A percentile compares a stretch with the other conserved stretches of the same genome.
phyloP scores from a whole-genome alignment of 2,329 filamentous ascomycete species.

The Alternaria gaisen region DNA sequence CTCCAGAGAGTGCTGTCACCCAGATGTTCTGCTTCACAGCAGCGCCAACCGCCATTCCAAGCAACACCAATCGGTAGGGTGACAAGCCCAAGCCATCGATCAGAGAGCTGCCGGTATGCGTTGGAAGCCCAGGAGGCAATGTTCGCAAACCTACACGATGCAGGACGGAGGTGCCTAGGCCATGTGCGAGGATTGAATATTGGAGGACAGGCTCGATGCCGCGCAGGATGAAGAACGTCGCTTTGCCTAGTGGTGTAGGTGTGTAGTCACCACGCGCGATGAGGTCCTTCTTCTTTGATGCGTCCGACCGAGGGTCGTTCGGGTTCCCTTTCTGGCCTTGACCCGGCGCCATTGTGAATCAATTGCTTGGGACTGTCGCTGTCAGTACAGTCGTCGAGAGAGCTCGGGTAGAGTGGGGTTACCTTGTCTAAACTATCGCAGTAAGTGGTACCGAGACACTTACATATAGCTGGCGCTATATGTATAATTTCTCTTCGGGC shows the following conservation, averaged over 20 bases:
- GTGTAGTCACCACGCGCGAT: constrained; percentile 54
- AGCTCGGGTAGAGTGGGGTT: neutral
- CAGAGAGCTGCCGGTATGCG: constrained; percentile 50
- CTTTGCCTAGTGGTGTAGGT: constrained; percentile 50
- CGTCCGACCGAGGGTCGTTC: constrained; percentile 41
- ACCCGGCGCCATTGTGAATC: constrained; percentile 1
- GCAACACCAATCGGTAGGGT: constrained; percentile 60
- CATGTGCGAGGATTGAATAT: constrained; percentile 59
- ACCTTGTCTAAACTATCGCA: neutral
- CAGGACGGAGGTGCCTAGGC: constrained; percentile 55
- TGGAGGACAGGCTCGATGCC: constrained; percentile 59
- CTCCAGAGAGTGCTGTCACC: constrained; percentile 57
- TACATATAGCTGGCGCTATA: neutral
- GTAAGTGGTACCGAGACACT: neutral
- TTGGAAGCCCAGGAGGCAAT: constrained; percentile 53
- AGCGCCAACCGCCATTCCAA: constrained; percentile 63
- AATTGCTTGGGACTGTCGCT: neutral
- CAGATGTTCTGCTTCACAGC: constrained; percentile 67
- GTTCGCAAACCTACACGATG: constrained; percentile 56
- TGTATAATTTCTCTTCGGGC: neutral
- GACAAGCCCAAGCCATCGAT: constrained; percentile 60
- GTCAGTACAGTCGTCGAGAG: neutral
- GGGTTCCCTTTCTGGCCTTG: constrained; percentile 2
- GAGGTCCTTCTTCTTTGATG: constrained; percentile 45
- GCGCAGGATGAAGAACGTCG: constrained; percentile 58